Evolutionary conservation across 1,284 basidiomycete genomes (phyloP), one percentile per base, ranked within the genome.

Genomic region (Fomitopsis palustris): DNA sequence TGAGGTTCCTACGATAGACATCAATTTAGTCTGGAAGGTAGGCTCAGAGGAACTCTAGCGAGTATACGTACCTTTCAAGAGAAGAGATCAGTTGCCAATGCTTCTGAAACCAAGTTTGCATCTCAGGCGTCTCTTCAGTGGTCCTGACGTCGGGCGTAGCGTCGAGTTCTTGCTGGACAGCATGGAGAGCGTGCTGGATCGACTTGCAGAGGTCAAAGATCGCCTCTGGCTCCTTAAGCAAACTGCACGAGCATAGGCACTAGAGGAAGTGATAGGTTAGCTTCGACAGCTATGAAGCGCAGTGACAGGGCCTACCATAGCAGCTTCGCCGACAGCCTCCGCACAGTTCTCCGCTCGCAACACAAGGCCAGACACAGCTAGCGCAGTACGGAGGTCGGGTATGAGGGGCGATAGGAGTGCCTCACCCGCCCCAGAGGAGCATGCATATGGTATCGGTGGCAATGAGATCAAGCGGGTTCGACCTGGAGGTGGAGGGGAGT

Each of bases 161-260:
- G 23, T 65, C 65, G 3, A 68, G 62, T 45, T 64, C 64, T 12
- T 56, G 56, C n/a, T 62, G 64, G 2, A 68, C 56, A 2, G 55
- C 41, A 16, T 25, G n/a, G 37, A 68, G 55, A 14, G 58, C 53
- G 19, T 25, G 53, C 41, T 61, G 57, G 33, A 67, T 47, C 47
- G 37, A 49, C 38, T 65, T 61, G 58, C 64, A 65, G n/a, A 67
- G 42, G 8, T 41, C 45, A 19, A 53, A 57, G 52, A 68, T 65
- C 23, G 58, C 57, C 21, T 64, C 60, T 9, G 67, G 64, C 25
- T 65, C 63, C 17, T 55, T 60, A 8, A 67, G 54, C 12, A 68
- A 57, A 55, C 61, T 61, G 47, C 67, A 67, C 8, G 67, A 65
- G 41, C 64, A 60, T 33, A 68, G 55, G 0, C 62, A 64, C 67